A percentile compares a stretch with the other conserved stretches of the same genome.
These are phyloP conservation scores for Begonia loranthoides DNA, from an alignment of 306 rosid species.

Conservation along the genomic window DNA sequence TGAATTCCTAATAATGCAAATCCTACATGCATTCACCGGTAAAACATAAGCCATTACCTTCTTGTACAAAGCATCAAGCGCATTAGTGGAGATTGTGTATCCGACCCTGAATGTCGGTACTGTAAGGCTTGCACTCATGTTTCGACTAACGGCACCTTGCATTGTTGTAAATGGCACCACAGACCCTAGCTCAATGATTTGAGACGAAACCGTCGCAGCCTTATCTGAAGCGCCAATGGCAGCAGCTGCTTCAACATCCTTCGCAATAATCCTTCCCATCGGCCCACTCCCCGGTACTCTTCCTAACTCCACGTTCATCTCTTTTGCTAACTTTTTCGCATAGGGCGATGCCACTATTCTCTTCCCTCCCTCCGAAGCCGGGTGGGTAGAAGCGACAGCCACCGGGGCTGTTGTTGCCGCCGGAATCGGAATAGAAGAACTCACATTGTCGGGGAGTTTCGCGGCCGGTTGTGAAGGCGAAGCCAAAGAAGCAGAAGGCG, in stretches of 20 bases:
- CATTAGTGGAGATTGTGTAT: slow-evolving; percentile 68
- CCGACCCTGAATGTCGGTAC: slow-evolving; percentile 95
- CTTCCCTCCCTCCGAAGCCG: slow-evolving; percentile 90
- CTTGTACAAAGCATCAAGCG: slow-evolving; percentile 83
- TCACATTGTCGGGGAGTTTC: slow-evolving; percentile 19
- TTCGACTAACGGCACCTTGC: slow-evolving; percentile 93
- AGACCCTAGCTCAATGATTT: slow-evolving; percentile 54
- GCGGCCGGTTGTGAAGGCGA: slow-evolving; percentile 14
- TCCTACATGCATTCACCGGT: not conserved
- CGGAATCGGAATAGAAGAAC: slow-evolving; percentile 3
- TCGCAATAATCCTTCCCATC: slow-evolving; percentile 77
- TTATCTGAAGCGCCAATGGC: slow-evolving; percentile 5
- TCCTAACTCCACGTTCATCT: slow-evolving; percentile 62
- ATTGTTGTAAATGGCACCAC: slow-evolving; percentile 92
- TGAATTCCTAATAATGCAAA: not conserved
- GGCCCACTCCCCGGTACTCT: slow-evolving; percentile 69
- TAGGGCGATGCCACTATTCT: slow-evolving; percentile 85
- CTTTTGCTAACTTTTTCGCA: slow-evolving; percentile 91
- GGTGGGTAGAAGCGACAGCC: slow-evolving; percentile 41
- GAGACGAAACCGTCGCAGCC: not conserved
- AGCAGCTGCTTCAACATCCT: slow-evolving; percentile 69
- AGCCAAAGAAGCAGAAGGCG: slow-evolving; percentile 16
- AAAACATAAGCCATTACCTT: slow-evolving; percentile 34
- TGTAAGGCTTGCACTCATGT: slow-evolving; percentile 72
- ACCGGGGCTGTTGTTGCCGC: slow-evolving; percentile 10